phyloP scores from a whole-genome alignment of 2,329 filamentous ascomycete species.

The Bisporella sp. region DNA sequence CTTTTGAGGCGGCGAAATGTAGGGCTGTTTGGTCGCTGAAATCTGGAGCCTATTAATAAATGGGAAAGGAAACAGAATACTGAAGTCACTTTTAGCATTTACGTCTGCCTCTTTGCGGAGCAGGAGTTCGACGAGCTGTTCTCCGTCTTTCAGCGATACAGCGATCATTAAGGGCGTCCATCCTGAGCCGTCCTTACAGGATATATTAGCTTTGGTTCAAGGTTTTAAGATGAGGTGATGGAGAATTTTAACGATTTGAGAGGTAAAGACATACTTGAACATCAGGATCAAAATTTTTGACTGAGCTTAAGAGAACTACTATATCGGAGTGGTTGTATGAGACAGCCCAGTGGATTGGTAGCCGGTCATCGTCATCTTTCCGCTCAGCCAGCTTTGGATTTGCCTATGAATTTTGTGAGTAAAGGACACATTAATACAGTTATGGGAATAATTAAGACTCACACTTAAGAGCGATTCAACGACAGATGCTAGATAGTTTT shows the following conservation, averaged over 20 bases:
- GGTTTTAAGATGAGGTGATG: too few species aligned
- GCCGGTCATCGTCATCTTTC: constrained; percentile 79
- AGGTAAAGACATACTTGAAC: constrained; percentile 48
- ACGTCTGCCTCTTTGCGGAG: constrained; percentile 64
- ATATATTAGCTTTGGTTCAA: not conserved
- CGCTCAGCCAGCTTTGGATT: constrained; percentile 68
- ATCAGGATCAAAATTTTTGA: constrained; percentile 75
- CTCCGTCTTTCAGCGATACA: constrained; percentile 64
- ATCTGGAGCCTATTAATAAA: constrained; percentile 34
- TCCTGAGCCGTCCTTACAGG: constrained; percentile 59
- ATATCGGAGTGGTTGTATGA: constrained; percentile 77
- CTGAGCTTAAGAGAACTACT: constrained; percentile 62
- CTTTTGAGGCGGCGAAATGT: constrained; percentile 88
- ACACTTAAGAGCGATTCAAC: constrained; percentile 72
- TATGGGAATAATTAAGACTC: constrained; percentile 21
- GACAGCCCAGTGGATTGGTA: constrained; percentile 90
- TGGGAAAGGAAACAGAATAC: constrained; percentile 1
- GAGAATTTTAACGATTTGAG: not conserved
- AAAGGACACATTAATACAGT: not conserved
- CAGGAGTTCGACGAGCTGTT: constrained; percentile 60
- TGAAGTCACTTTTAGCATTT: constrained; percentile 58
- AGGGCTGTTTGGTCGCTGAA: constrained; percentile 69
- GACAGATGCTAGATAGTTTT: constrained; percentile 45
- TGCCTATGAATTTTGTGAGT: constrained; percentile 40
- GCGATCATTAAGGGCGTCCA: constrained; percentile 86